Percentiles rank a stretch among this genome's conserved stretches.
These are phyloP conservation scores for Dothideomycetes sp. DNA, from an alignment of 2,329 filamentous ascomycete genomes.

Conservation along the genomic window DNA sequence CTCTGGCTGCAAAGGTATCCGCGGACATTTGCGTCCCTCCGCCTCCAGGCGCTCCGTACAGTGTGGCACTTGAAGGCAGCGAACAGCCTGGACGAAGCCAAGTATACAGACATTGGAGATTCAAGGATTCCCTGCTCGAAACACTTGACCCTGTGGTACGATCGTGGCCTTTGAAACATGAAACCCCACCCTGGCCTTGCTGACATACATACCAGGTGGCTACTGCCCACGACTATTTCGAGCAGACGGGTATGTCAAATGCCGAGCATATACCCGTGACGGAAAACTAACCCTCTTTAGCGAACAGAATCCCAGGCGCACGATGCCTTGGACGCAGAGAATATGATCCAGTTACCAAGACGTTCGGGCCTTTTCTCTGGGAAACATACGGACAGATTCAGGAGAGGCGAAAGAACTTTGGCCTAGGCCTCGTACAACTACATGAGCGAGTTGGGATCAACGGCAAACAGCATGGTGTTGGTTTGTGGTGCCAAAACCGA, in stretches of 20 bases:
- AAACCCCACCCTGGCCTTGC: too few species aligned
- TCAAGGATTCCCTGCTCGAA: constrained; percentile 59
- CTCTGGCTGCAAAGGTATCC: constrained; percentile 17
- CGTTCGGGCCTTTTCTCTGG: constrained; percentile 72
- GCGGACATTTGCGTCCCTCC: constrained; percentile 50
- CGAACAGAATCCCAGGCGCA: constrained; percentile 51
- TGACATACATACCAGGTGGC: constrained; percentile 29
- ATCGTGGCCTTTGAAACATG: too few species aligned
- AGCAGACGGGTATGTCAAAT: constrained; percentile 41
- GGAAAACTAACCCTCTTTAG: constrained; percentile 15
- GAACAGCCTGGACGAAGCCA: constrained; percentile 60
- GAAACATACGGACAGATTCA: constrained; percentile 71
- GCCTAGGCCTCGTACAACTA: constrained; percentile 73
- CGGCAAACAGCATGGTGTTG: constrained; percentile 59
- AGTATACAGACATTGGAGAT: constrained; percentile 76
- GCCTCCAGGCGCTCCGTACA: constrained; percentile 66
- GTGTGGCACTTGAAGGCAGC: constrained; percentile 64
- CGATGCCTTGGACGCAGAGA: constrained; percentile 70
- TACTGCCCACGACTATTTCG: constrained; percentile 74
- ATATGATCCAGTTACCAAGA: constrained; percentile 64
- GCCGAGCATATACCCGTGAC: neutral
- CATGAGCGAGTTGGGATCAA: constrained; percentile 62
- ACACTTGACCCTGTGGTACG: constrained; percentile 53
- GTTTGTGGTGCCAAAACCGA: constrained; percentile 78
- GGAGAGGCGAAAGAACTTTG: constrained; percentile 69